Base-by-base conservation (phyloP, 768 basidiomycete species). In the Naematelia encephala region DNA sequence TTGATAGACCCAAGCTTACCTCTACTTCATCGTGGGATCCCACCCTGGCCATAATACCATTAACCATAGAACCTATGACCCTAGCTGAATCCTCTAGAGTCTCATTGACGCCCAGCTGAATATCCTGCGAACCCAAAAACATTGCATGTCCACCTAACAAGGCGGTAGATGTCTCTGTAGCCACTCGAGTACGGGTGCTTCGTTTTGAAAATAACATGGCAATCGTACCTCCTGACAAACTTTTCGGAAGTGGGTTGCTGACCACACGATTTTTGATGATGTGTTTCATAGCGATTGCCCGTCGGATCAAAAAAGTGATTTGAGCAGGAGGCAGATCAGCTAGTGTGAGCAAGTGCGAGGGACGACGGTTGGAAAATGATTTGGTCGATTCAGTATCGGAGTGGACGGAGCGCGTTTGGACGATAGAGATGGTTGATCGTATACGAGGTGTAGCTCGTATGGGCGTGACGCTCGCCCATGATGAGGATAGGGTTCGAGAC, bases 71-170 rank as follows among this genome's bases (percentile, higher is more conserved):
- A 2, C 90, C 88, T 61, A 98, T 85, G 10, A 99, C 90, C 23
- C 86, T 82, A 12, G 90, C 87, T 0, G 89, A 85, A 79, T 99
- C 96, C 42, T 88, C 80, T 2, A 85, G 75, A 26, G 81, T 84
- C 82, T 99, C 96, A 77, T 96, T 99, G 44, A 97, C 92, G 48
- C 94, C 94, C 21, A 99, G 81, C 68, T 99, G 96, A 54, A 97
- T 93, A 73, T 98, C 96, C 1, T 88, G 87, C 48, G 79, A 79
- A 1, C 93, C 92, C 5, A 98, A 81, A 77, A 98, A 99, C 66
- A 98, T 82, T 0, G 94, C 86, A 5, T 86, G 85, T 3, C 92
- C 96, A 19, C 94, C 94, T 0, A 99, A 83, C 12, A 91, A 77
- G 1, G 81, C 72, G 0, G 88, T 79, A 23, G 89, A 84, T 0